Base-by-base conservation (phyloP, 345 rosid genomes). In the Xanthoceras sorbifolium region DNA sequence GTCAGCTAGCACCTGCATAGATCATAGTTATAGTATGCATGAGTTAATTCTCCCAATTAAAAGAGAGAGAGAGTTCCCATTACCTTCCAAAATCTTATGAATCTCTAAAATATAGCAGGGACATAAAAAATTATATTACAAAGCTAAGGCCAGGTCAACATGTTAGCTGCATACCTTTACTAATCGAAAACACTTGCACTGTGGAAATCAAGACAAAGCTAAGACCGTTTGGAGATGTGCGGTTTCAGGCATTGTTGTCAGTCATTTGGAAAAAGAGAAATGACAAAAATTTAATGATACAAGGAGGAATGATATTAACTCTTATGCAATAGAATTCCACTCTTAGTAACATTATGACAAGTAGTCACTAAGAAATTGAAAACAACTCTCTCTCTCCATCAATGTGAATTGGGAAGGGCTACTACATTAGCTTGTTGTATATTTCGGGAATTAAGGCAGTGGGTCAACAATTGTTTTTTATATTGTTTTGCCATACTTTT, bases 1-100 rank as follows among this genome's bases (percentile, higher is more conserved):
- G 77, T 97, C 99, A 69, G 99, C 98, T 59, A 97, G 87, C 36
- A 97, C 97, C 99, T 97, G 84, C 82, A 84, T 34, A 78, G 60
- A 81, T 48, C 74, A 81, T 67, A 73, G 63, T 50, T 70, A 36
- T 69, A 64, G 36, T 32, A 28, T 73, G 25, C 66, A 22, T 40
- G 46, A 78, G 44, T 68, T 23, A 26, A 9, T 57, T 23, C 28
- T 57, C 59, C 59, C 20, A 18, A 54, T 15, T 54, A 2, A 48
- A 11, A 57, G 8, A 57, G 6, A 22, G 25, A 55, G 10, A 20
- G 2, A 57, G 11, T 57, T 7, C 15, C 55, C 29, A 11, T 71
- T 63, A n/a, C 42, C 17, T 59, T 77, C 48, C 69, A 26, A n/a
- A 74, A 76, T 48, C 60, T 40, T 15, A 74, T 42, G 26, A 64